phyloP scores from a whole-genome alignment of 129 eudicot species.

The Kitagawia praeruptora region DNA sequence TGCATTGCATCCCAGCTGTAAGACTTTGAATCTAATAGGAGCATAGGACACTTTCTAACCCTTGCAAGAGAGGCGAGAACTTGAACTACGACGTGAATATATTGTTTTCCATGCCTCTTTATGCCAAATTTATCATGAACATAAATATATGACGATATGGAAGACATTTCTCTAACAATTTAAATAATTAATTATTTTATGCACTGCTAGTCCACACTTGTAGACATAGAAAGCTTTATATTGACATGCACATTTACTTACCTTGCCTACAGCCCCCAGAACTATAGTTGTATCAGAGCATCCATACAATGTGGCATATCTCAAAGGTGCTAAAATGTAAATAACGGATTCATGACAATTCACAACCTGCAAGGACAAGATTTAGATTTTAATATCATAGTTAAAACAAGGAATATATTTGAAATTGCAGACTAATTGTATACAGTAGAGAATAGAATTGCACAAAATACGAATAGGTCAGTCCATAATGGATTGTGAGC shows the following conservation, averaged over 20 bases:
- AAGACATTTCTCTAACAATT: neutral
- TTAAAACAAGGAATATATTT: neutral
- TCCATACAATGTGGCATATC: slow-evolving; percentile 87
- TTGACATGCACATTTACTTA: slow-evolving; percentile 17
- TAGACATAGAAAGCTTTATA: neutral
- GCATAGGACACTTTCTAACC: neutral
- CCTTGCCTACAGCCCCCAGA: slow-evolving; percentile 99
- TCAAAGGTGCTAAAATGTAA: slow-evolving; percentile 83
- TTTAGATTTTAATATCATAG: neutral
- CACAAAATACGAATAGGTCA: neutral
- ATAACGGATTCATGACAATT: slow-evolving; percentile 95
- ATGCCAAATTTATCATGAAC: neutral
- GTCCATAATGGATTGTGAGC: neutral
- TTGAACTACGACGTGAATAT: neutral
- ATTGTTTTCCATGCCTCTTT: neutral
- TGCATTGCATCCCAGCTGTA: neutral
- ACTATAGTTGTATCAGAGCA: slow-evolving; percentile 96
- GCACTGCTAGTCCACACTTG: neutral
- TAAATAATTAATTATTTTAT: neutral
- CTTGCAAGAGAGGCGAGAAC: neutral
- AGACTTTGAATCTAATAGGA: neutral
- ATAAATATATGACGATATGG: neutral
- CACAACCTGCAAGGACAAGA: slow-evolving; percentile 46
- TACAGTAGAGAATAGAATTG: too few relatives aligned
- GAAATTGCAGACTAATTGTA: neutral